Evolutionary conservation across 257 asterid species (phyloP).

Genomic region (Scutellaria minor): DNA sequence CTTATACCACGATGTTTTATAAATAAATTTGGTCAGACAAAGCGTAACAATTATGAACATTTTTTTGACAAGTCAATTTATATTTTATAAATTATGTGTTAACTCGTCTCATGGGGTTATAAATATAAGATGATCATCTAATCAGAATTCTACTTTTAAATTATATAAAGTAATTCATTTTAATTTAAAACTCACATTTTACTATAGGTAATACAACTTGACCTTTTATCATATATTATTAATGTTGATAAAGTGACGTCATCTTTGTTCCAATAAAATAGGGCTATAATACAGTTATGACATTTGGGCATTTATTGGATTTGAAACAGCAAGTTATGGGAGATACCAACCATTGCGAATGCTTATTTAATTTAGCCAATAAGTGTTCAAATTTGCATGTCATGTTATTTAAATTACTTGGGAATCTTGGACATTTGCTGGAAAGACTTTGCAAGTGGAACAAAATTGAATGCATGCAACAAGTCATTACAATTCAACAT

Average conservation of each 20-base stretch:
- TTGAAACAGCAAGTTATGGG: background rate
- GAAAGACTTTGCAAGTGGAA: slow-evolving; percentile 30
- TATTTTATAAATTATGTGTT: no score
- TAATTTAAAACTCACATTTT: no score
- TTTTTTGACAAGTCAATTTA: no score
- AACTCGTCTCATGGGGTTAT: no score
- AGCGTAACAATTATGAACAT: no score
- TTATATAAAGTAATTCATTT: no score
- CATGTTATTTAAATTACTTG: slow-evolving; percentile 11
- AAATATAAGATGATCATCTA: no score
- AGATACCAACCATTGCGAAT: slow-evolving; percentile 1
- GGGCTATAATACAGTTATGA: background rate
- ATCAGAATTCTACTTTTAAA: no score
- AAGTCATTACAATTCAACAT: slow-evolving; percentile 14
- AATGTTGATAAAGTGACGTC: background rate
- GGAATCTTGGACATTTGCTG: slow-evolving; percentile 29
- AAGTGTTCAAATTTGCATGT: slow-evolving; percentile 15
- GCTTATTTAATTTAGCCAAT: background rate
- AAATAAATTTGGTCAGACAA: no score
- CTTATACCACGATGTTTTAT: no score
- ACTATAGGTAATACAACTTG: background rate
- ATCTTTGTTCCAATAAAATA: background rate
- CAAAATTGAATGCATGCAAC: slow-evolving; percentile 19
- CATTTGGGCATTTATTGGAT: slow-evolving; percentile 1
- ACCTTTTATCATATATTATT: background rate